Evolutionary conservation across 2,329 filamentous ascomycete species (phyloP).

Genomic region (Claviceps spartinae): DNA sequence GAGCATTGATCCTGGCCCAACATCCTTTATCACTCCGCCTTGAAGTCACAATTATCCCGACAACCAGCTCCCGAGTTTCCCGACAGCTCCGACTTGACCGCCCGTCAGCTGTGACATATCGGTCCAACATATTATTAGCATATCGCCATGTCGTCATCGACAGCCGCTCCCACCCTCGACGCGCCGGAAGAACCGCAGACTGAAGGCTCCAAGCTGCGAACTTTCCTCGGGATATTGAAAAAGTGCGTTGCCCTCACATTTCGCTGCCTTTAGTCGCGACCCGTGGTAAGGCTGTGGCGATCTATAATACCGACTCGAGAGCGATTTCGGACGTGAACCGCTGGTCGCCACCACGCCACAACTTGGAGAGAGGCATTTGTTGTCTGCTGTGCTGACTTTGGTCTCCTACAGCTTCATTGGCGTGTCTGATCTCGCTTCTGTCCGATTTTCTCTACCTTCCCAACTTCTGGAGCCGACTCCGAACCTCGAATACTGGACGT

Average conservation of each 20-base stretch:
- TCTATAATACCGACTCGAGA: background rate
- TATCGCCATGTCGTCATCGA: slow-evolving; percentile 24
- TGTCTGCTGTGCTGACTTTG: slow-evolving; percentile 1
- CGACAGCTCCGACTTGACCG: background rate
- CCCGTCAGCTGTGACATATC: background rate
- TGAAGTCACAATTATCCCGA: background rate
- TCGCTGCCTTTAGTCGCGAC: background rate
- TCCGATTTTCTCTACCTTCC: slow-evolving; percentile 89
- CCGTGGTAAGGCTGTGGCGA: no score
- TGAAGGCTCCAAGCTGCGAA: slow-evolving; percentile 79
- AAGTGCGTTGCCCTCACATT: slow-evolving; percentile 46
- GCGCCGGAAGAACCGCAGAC: slow-evolving; percentile 40
- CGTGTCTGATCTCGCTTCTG: slow-evolving; percentile 85
- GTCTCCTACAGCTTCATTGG: slow-evolving; percentile 64
- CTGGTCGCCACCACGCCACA: no score
- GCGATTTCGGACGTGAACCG: background rate
- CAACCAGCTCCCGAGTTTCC: background rate
- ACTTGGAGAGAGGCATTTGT: background rate
- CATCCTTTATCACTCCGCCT: background rate
- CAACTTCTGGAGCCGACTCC: slow-evolving; percentile 92
- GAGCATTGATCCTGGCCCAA: background rate
- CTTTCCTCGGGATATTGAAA: slow-evolving; percentile 74
- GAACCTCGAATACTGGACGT: slow-evolving; percentile 98
- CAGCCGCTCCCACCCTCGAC: slow-evolving; percentile 19
- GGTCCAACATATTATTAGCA: background rate